phyloP scores from a whole-genome alignment of 2,329 filamentous ascomycete genomes.

The Dothidotthia symphoricarpi region DNA sequence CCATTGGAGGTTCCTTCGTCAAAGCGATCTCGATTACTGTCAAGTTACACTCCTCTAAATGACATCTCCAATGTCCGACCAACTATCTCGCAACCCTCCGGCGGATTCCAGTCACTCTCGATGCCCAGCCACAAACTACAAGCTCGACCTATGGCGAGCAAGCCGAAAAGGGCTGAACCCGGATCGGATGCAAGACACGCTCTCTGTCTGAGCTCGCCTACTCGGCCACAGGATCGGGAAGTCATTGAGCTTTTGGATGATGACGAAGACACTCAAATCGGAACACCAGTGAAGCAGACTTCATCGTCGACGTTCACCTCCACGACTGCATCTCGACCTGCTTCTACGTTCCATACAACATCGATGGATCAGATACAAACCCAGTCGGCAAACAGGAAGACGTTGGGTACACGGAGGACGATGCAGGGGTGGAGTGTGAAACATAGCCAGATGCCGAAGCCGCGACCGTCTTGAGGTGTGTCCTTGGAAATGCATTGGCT shows the following conservation, averaged over 20 bases:
- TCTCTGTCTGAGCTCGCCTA: constrained; percentile 47
- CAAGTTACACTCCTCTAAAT: constrained; percentile 20
- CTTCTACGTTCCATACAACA: constrained; percentile 47
- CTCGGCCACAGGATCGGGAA: constrained; percentile 27
- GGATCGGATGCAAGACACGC: constrained; percentile 47
- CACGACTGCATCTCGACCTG: constrained; percentile 32
- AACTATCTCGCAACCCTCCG: constrained; percentile 5
- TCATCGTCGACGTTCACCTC: constrained; percentile 1
- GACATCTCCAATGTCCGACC: constrained; percentile 37
- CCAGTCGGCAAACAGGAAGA: constrained; percentile 42
- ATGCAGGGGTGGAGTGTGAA: constrained; percentile 53
- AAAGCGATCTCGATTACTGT: constrained; percentile 20
- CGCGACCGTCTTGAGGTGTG: constrained; percentile 15
- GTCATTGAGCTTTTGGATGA: constrained; percentile 1
- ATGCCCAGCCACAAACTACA: constrained; percentile 31
- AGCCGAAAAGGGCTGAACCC: constrained; percentile 25
- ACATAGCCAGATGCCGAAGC: constrained; percentile 32
- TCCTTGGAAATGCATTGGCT: not conserved
- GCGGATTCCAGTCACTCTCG: constrained; percentile 25
- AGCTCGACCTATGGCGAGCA: constrained; percentile 35
- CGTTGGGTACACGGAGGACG: constrained; percentile 51
- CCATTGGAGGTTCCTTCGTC: constrained; percentile 9
- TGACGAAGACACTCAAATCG: constrained; percentile 2
- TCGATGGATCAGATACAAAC: constrained; percentile 37
- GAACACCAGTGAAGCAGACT: not conserved